Base-by-base conservation (phyloP, 23 red algal genomes). In the Gracilaria domingensis region DNA sequence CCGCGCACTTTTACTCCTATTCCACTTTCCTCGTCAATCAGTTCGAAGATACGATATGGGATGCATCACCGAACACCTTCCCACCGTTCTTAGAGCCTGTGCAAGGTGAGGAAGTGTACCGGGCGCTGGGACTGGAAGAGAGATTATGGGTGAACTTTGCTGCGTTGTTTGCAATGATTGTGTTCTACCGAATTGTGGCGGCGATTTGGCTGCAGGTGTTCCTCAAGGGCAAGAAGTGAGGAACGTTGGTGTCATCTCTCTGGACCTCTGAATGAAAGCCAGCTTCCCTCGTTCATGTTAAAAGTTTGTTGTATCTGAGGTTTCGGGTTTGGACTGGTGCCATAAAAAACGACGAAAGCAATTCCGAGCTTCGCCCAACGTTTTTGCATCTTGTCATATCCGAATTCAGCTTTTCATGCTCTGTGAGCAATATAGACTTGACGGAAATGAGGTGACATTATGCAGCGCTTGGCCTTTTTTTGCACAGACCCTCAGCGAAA, bases 1-100 rank as follows among this genome's bases (percentile, higher is more conserved):
- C 67, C 11, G 36, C 79, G 3, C 84, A 93, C 54, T 60, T 72
- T 20, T 95, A 93, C 65, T 92, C 75, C 13, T 98, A 93, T 51
- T 83, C 83, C 44, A 87, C 84, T 21, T 93, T 98, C 29, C 75
- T 95, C 25, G 85, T 88, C n/a, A 98, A 98, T 51, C 87, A 98
- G 39, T 93, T 95, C 55, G 14, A 49, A 26, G 82, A 81, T 30
- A 90, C 65, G 2, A 90, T 60, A 12, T 94, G 79, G 66, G 64
- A 75, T 54, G 92, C 91, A 12, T 56, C 87, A 38, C 92, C 73
- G 11, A 85, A 82, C 57, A 58, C 75, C 32, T 87, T 80, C 62
- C 93, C 89, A 47, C 80, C 88, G 25, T 91, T 88, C 42, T 60
- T 87, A 38, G 65, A 82, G 16, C 48, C 80, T 25, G 81, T 98